Conservation (phyloP, 176 grass and related monocot species). For the Thalia dealbata region DNA sequence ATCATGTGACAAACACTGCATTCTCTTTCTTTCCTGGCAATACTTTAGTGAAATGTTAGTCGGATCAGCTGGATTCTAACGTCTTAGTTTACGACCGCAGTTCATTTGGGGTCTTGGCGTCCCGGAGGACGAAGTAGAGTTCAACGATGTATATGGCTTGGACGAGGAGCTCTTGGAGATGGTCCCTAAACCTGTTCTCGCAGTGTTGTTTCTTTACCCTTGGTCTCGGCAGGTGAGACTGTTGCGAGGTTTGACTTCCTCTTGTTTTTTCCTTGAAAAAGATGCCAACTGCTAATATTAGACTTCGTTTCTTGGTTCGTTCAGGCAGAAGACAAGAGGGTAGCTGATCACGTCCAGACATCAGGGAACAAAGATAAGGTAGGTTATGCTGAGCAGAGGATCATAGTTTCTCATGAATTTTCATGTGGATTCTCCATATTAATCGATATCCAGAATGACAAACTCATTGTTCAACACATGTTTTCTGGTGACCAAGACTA, state of each 20-base stretch:
- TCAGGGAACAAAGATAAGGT: background rate
- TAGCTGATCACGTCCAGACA: background rate
- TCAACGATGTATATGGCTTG: constrained; percentile 90
- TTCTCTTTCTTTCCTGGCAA: background rate
- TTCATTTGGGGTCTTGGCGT: constrained; percentile 88
- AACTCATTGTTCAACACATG: background rate
- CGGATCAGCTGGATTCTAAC: background rate
- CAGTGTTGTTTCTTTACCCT: constrained; percentile 93
- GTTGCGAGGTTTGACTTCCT: background rate
- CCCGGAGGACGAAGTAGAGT: constrained; percentile 48
- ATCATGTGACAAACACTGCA: background rate
- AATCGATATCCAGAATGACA: background rate
- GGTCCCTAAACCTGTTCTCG: constrained; percentile 86
- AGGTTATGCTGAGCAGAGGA: background rate
- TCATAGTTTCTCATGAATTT: background rate
- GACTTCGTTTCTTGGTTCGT: background rate
- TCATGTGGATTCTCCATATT: background rate
- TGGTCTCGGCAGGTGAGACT: constrained; percentile 34
- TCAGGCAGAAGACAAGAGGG: constrained; percentile 13
- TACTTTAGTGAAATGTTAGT: background rate
- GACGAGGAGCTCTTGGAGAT: constrained; percentile 80
- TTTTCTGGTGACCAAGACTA: background rate
- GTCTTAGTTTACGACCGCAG: constrained; percentile 23
- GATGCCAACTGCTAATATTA: background rate
- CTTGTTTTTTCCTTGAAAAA: background rate